phyloP scores from a whole-genome alignment of 129 eudicot species.

The Chrysanthemum seticuspe region DNA sequence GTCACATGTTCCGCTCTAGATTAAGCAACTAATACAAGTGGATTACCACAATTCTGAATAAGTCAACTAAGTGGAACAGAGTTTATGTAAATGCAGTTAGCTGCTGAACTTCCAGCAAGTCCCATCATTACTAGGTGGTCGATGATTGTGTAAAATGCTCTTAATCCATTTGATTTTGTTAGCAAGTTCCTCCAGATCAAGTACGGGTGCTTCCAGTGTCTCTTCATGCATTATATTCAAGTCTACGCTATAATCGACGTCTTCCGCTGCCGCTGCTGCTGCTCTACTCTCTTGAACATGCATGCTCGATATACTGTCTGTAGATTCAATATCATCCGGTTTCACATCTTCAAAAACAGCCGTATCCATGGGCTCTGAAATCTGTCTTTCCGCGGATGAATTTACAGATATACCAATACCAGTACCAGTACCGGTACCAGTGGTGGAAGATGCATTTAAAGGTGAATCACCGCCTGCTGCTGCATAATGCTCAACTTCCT shows the following conservation, averaged over 20 bases:
- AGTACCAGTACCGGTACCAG: too few species aligned
- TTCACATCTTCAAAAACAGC: conserved; percentile 4
- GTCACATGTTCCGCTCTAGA: too few species aligned
- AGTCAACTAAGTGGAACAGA: too few species aligned
- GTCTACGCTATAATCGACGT: not conserved
- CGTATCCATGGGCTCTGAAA: not conserved
- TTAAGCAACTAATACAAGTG: too few species aligned
- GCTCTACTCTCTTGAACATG: conserved; percentile 16
- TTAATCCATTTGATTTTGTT: conserved; percentile 67
- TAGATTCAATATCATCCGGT: conserved; percentile 6
- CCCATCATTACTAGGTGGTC: not conserved
- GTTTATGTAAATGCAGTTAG: too few species aligned
- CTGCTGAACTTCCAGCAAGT: conserved; percentile 4
- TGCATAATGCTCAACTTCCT: too few species aligned
- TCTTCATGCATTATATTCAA: too few species aligned
- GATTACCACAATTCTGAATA: too few species aligned
- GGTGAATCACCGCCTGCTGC: too few species aligned
- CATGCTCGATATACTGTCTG: conserved; percentile 15
- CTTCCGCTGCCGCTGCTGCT: not conserved
- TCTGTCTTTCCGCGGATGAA: not conserved
- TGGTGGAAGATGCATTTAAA: too few species aligned
- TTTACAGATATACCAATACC: too few species aligned
- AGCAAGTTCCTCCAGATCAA: conserved; percentile 67
- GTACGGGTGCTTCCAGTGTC: conserved; percentile 36
- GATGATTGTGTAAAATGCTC: conserved; percentile 27